Evolutionary conservation across 768 basidiomycete genomes (phyloP), one percentile per base, ranked within the genome.

Genomic region (Tylopilus plumbeoviolaceoides): DNA sequence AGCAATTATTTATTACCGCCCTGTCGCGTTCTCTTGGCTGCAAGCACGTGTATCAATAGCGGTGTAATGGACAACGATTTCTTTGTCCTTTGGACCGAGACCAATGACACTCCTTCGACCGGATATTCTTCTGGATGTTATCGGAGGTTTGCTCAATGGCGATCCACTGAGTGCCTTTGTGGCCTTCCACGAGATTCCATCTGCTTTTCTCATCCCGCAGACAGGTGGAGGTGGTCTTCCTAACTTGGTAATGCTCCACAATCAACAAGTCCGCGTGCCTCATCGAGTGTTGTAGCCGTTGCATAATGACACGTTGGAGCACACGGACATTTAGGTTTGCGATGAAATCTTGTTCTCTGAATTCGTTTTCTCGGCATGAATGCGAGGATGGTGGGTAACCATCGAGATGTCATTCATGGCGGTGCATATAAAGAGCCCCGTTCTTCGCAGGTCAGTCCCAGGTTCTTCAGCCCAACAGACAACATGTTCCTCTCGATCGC

Each of bases 71-170:
- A 27, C 7, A 18, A 43, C 8, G 44, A 38, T 25, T 41, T 51
- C 28, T 41, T 47, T 20, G 20, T 20, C 21, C 20, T 15, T 40
- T 17, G 42, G 30, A 27, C 17, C 27, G 41, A 39, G 38, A 8
- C 41, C 20, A 21, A 10, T 42, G 30, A 35, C 21, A 45, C 38
- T 35, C 10, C 21, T 27, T 18, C 33, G 11, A 25, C 10, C 48
- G n/a, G 36, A 46, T 23, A 27, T 48, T 56, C 36, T 36, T 56
- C 40, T 56, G 50, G 12, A 36, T 11, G 14, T 47, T 49, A 17
- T 49, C 44, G 43, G 42, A 15, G 11, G 38, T 42, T 18, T 20
- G 8, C 18, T n/a, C 44, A 9, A 35, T 27, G 35, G n/a, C 17
- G 27, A 33, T 28, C 15, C 30, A 58, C 23, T 15, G 36, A 20